Base-by-base conservation (phyloP, 805 yeast species). In the Pichia exigua region DNA sequence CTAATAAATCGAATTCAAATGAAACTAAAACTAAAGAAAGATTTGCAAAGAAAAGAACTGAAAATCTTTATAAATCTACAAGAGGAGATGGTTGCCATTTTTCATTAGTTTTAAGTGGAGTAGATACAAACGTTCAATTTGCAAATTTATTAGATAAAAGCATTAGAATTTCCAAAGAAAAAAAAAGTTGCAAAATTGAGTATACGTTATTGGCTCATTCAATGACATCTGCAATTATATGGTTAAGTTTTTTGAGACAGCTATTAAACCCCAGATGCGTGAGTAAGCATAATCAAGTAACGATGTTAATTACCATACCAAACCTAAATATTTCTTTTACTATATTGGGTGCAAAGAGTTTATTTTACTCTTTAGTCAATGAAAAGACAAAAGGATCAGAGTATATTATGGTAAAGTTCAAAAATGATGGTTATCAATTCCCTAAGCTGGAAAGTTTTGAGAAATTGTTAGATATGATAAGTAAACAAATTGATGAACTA, bases 61-160 rank as follows among this genome's bases (percentile, higher is more conserved):
- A 17, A 35, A n/a, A n/a, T 17, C 20, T 35, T 35, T 35, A 35
- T n/a, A 35, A 35, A 35, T 35, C 39, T 35, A 7, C 39, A 35
- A 35, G n/a, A 35, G 13, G 8, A 8, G 20, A 35, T 17, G 39
- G 20, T 49, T 30, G 52, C 56, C 47, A 61, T 54, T 45, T 56
- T 49, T 48, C 57, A 51, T 20, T 59, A 13, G 50, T 52, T 24
- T 27, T 59, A 8, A 50, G 59, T 4, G 46, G 35, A 6, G 47
- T 41, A n/a, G 61, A 61, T 45, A 61, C 67, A 42, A 53, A 64
- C 1, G 79, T 85, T 1, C 72, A 68, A 24, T 72, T 88, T 42
- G 87, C 83, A 60, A 87, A 83, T 44, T 65, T 77, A 0, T 65
- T 83, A 35, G 97, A 91, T 61, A 83, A 87, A 60, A 76, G 94